Conservation (phyloP, 2,329 filamentous ascomycete genomes). For the Ophiostoma triangulosporum region DNA sequence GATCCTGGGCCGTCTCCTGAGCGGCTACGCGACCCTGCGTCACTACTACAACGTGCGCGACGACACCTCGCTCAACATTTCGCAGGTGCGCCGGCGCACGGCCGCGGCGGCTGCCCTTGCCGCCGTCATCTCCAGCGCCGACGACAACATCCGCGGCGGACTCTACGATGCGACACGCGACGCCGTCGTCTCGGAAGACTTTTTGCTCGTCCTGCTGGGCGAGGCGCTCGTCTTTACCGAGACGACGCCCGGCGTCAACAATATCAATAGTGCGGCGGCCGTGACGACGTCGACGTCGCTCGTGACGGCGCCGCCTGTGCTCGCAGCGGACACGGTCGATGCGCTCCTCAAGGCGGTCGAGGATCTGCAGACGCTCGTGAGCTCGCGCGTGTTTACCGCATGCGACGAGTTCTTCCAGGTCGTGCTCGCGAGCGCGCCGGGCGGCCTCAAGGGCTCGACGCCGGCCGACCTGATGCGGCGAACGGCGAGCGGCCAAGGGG, state of each 20-base stretch:
- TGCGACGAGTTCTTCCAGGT: conserved; percentile 69
- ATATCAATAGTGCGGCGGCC: background rate
- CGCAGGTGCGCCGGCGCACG: conserved; percentile 50
- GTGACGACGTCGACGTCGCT: background rate
- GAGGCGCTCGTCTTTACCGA: conserved; percentile 65
- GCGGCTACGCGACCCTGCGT: conserved; percentile 82
- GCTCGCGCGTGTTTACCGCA: conserved; percentile 55
- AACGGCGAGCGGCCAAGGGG: conserved; percentile 28
- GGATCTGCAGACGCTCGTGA: conserved; percentile 60
- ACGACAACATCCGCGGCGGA: conserved; percentile 83
- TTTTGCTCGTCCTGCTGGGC: conserved; percentile 68
- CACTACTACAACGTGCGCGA: conserved; percentile 87
- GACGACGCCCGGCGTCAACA: conserved; percentile 22
- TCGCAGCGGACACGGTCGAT: conserved; percentile 61
- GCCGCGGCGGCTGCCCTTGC: conserved; percentile 63
- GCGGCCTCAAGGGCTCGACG: conserved; percentile 39
- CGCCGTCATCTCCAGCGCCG: conserved; percentile 73
- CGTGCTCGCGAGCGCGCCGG: conserved; percentile 57
- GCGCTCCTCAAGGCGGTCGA: conserved; percentile 64
- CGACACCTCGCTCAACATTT: conserved; percentile 21
- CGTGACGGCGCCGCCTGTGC: conserved; percentile 16
- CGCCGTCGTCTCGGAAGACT: conserved; percentile 78
- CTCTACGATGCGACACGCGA: conserved; percentile 71
- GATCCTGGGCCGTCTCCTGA: conserved; percentile 72
- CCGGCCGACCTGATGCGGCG: conserved; percentile 50